Conservation (phyloP, 2,329 filamentous ascomycete genomes). For the Pseudogymnoascus sp. region DNA sequence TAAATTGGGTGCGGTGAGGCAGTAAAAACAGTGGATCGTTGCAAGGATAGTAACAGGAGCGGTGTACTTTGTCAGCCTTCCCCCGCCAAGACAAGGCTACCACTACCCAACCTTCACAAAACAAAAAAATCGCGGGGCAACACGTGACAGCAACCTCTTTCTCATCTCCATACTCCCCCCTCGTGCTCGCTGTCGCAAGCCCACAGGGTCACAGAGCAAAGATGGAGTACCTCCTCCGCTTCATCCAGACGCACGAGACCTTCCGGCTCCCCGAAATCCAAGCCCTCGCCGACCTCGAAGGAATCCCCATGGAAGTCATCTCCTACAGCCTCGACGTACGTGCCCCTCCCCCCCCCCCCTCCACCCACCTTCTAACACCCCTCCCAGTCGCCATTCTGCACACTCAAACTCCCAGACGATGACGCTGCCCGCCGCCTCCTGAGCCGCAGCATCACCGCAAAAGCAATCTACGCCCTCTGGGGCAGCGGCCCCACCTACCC, state of each 20-base stretch:
- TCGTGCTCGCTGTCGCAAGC: background rate
- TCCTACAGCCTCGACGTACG: slow-evolving; percentile 66
- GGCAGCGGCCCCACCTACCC: slow-evolving; percentile 59
- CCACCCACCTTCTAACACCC: slow-evolving; percentile 14
- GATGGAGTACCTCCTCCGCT: slow-evolving; percentile 79
- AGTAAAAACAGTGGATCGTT: background rate
- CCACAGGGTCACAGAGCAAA: slow-evolving; percentile 2
- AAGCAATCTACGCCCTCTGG: slow-evolving; percentile 86
- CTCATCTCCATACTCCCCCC: background rate
- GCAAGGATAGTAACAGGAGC: background rate
- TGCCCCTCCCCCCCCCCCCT: slow-evolving; percentile 13
- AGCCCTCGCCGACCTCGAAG: slow-evolving; percentile 63
- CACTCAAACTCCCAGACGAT: slow-evolving; percentile 59
- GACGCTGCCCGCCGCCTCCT: slow-evolving; percentile 59
- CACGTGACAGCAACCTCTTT: background rate
- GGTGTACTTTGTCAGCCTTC: background rate
- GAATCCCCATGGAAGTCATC: slow-evolving; percentile 61
- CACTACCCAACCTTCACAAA: background rate
- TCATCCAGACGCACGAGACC: slow-evolving; percentile 82
- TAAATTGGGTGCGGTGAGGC: background rate
- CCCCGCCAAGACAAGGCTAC: background rate
- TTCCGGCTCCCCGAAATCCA: slow-evolving; percentile 81
- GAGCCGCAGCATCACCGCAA: slow-evolving; percentile 68
- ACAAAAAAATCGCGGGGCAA: background rate
- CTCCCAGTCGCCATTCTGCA: slow-evolving; percentile 72